phyloP scores from a whole-genome alignment of 2,329 filamentous ascomycete species.

The Aspergillus japonicus region DNA sequence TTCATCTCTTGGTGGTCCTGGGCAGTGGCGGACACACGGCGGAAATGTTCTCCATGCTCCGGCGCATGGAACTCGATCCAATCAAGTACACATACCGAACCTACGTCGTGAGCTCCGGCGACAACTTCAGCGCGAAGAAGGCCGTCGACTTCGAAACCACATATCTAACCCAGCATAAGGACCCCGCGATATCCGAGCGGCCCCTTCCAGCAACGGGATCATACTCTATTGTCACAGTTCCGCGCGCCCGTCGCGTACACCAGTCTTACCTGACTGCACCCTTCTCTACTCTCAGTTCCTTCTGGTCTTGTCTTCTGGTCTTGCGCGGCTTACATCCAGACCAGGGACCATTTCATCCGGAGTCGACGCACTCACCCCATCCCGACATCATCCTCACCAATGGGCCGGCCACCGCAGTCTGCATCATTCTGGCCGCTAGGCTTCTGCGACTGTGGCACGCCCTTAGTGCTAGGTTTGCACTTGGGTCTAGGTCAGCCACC shows the following conservation, averaged over 20 bases:
- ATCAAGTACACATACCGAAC: slow-evolving; percentile 64
- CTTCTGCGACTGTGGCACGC: slow-evolving; percentile 55
- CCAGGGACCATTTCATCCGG: slow-evolving; percentile 25
- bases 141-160: slow-evolving; percentile 63
- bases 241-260: slow-evolving; percentile 76
- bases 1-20: slow-evolving; percentile 75
- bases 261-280: slow-evolving; percentile 75
- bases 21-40: slow-evolving; percentile 93
- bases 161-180: slow-evolving; percentile 15
- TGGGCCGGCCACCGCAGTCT: slow-evolving; percentile 82
- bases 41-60: slow-evolving; percentile 87
- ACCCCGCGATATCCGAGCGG: slow-evolving; percentile 7
- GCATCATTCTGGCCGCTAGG: slow-evolving; percentile 62
- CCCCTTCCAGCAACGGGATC: slow-evolving; percentile 29
- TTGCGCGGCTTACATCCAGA: slow-evolving; percentile 46
- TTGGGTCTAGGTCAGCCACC: slow-evolving; percentile 17
- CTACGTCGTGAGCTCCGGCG: slow-evolving; percentile 77
- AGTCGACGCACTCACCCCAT: slow-evolving; percentile 42
- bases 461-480: slow-evolving; percentile 13
- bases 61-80: slow-evolving; percentile 52
- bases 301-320: slow-evolving; percentile 61
- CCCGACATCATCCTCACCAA: slow-evolving; percentile 82
- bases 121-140: slow-evolving; percentile 66
- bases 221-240: slow-evolving; percentile 67
- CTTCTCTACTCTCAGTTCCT: slow-evolving; percentile 63